Percentiles rank a stretch among this genome's conserved stretches.
phyloP scores from a whole-genome alignment of 148 eudicot species.

The Rhododendron mucronatum region DNA sequence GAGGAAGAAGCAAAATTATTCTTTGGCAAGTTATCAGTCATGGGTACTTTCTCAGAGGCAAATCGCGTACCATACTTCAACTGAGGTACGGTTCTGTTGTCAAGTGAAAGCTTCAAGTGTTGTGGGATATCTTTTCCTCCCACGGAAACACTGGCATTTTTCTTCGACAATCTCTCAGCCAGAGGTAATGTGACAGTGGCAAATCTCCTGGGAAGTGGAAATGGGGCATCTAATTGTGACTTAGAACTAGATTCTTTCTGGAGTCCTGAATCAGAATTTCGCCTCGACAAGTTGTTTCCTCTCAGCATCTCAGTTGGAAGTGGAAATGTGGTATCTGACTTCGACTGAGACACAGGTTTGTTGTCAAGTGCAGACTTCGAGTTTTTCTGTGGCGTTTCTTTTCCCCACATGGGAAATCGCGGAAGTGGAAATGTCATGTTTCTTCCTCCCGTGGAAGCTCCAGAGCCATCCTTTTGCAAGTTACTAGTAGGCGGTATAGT shows the following conservation, averaged over 20 bases:
- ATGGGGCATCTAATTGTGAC: neutral
- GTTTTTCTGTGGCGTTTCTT: neutral
- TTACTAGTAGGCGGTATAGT: neutral
- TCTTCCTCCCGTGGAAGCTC: neutral
- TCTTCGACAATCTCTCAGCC: neutral
- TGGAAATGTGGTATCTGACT: neutral
- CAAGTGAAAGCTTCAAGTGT: neutral
- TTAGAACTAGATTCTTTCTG: neutral
- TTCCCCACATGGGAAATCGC: neutral
- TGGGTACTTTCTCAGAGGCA: neutral
- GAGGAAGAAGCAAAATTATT: neutral
- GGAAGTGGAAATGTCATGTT: neutral
- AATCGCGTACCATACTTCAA: neutral
- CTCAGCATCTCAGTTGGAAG: neutral
- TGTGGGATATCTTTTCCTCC: slow-evolving; percentile 2
- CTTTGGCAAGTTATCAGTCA: neutral
- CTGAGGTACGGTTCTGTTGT: neutral
- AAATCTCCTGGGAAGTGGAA: neutral
- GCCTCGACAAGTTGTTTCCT: neutral
- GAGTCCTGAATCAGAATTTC: slow-evolving; percentile 1
- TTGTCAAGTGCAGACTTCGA: neutral
- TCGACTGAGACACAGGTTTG: neutral
- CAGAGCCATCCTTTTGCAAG: neutral
- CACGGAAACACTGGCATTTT: neutral
- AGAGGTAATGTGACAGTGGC: neutral